Conservation (phyloP, 2,329 filamentous ascomycete genomes). For the Ophiocordyceps camponoti-floridani region DNA sequence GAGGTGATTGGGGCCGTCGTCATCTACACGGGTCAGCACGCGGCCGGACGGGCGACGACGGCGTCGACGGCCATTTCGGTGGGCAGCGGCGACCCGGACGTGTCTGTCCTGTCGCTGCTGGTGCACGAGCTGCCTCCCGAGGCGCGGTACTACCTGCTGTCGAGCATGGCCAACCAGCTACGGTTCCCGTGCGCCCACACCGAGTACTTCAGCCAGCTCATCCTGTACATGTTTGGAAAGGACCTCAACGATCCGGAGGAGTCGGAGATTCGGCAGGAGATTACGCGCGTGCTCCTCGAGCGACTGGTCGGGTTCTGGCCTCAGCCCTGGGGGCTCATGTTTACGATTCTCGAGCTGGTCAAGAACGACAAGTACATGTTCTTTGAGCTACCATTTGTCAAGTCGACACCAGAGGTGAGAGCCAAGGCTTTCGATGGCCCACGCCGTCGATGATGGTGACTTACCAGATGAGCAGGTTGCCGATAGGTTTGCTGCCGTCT, state of each 20-base stretch:
- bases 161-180: constrained; percentile 77
- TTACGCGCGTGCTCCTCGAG: constrained; percentile 77
- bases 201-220: constrained; percentile 75
- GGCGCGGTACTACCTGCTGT: constrained; percentile 68
- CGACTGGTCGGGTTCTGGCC: constrained; percentile 76
- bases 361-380: constrained; percentile 86
- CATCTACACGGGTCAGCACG: constrained; percentile 62
- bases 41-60: constrained; percentile 39
- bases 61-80: constrained; percentile 39
- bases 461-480: constrained; percentile 10
- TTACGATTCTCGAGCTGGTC: constrained; percentile 72
- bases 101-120: constrained; percentile 57
- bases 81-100: constrained; percentile 29
- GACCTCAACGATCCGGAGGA: constrained; percentile 61
- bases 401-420: constrained; percentile 70
- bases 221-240: constrained; percentile 70
- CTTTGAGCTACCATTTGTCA: constrained; percentile 85
- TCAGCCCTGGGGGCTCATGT: constrained; percentile 88
- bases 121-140: constrained; percentile 59
- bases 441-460: too few species aligned
- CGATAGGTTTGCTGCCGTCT: constrained; percentile 16
- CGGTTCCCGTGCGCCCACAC: constrained; percentile 81
- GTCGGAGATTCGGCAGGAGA: constrained; percentile 71
- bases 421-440: background rate
- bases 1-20: constrained; percentile 64